These are phyloP conservation scores for Myriosclerotinia duriaeana DNA, from an alignment of 2,329 filamentous ascomycete genomes.

Conservation along the genomic window DNA sequence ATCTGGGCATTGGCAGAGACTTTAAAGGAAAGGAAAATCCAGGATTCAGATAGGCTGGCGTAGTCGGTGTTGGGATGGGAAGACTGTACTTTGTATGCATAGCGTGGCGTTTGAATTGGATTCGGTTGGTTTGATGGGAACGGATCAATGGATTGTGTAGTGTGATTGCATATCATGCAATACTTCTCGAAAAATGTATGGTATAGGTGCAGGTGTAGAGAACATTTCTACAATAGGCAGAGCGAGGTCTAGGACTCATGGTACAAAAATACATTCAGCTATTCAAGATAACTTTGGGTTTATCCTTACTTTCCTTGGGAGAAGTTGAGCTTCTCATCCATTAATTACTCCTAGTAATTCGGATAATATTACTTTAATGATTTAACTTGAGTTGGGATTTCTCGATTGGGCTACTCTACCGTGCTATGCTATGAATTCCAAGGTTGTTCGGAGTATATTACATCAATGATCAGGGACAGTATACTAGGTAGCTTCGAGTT, in stretches of 20 bases:
- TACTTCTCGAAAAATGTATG: background rate
- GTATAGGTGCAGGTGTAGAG: background rate
- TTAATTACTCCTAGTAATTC: background rate
- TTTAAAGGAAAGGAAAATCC: background rate
- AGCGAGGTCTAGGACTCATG: background rate
- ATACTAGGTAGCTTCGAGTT: too few species aligned
- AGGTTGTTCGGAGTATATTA: too few species aligned
- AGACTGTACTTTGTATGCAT: conserved; percentile 10
- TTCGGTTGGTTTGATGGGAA: background rate
- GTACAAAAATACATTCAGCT: too few species aligned
- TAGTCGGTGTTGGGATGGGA: background rate
- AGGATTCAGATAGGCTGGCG: background rate
- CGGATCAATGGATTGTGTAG: background rate
- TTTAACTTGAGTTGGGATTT: background rate
- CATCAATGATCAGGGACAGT: too few species aligned
- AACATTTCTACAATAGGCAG: background rate
- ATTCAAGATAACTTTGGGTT: too few species aligned
- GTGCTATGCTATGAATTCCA: too few species aligned
- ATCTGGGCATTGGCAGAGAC: background rate
- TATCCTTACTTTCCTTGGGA: too few species aligned
- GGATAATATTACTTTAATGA: background rate
- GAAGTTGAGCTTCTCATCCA: too few species aligned
- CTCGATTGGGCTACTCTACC: too few species aligned
- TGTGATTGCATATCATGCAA: background rate
- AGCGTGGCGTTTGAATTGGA: conserved; percentile 17